Percentiles rank a stretch among this genome's conserved stretches.
Conservation (phyloP, 352 stramenopile genomes). For the Pythium biforme region DNA sequence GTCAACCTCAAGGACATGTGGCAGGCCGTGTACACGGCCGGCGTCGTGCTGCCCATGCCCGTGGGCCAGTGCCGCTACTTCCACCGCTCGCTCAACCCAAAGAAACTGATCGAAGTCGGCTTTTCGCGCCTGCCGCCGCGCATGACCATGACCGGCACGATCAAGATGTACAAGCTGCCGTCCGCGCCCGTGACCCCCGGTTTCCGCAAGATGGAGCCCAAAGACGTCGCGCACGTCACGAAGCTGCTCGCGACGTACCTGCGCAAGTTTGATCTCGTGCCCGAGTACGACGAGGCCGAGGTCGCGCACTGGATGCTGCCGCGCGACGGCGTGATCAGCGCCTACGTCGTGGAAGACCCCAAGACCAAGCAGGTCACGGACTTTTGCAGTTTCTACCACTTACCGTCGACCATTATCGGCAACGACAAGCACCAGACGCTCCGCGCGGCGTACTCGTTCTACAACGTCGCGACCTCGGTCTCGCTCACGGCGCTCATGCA, state of each 20-base stretch:
- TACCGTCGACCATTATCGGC: slow-evolving; percentile 95
- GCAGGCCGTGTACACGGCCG: slow-evolving; percentile 98
- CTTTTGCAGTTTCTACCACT: slow-evolving; percentile 96
- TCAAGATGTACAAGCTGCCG: slow-evolving; percentile 90
- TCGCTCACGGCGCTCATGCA: slow-evolving; percentile 59
- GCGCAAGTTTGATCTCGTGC: slow-evolving; percentile 72
- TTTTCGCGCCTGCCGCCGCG: slow-evolving; percentile 92
- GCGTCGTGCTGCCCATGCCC: slow-evolving; percentile 95
- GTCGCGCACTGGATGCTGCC: slow-evolving; percentile 98
- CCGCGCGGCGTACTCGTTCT: slow-evolving; percentile 98
- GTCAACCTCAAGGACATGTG: slow-evolving; percentile 92
- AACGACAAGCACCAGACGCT: slow-evolving; percentile 94
- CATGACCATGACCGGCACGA: slow-evolving; percentile 94
- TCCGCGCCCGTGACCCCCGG: slow-evolving; percentile 28
- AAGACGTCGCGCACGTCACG: slow-evolving; percentile 51
- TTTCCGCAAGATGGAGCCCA: slow-evolving; percentile 53
- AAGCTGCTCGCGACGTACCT: slow-evolving; percentile 48
- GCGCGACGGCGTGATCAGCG: slow-evolving; percentile 92
- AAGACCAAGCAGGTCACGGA: slow-evolving; percentile 86
- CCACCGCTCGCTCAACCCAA: slow-evolving; percentile 96
- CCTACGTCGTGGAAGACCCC: slow-evolving; percentile 88
- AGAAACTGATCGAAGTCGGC: slow-evolving; percentile 98
- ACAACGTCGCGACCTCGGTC: slow-evolving; percentile 90
- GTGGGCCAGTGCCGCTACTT: slow-evolving; percentile 95
- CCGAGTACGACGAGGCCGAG: slow-evolving; percentile 90